Conservation (phyloP, 495 filamentous ascomycete genomes). For the Daldinia loculata region DNA sequence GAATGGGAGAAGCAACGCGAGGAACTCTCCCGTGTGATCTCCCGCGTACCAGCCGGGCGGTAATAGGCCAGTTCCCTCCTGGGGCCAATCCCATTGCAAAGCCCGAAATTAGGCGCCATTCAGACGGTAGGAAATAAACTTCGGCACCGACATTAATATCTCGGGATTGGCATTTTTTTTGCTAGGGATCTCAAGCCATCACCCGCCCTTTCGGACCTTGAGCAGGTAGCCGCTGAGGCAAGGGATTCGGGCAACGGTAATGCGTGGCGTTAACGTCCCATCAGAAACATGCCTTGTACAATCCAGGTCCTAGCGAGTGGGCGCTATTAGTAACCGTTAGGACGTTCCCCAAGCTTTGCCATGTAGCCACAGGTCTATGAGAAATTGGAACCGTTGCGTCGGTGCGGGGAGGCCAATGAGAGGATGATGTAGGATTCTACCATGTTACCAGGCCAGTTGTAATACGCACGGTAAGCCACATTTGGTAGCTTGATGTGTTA, state of each 20-base stretch:
- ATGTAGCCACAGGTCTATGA: slow-evolving; percentile 26
- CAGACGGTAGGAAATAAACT: slow-evolving; percentile 1
- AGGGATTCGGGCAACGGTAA: slow-evolving; percentile 31
- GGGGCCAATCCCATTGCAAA: slow-evolving; percentile 17
- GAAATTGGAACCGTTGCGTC: slow-evolving; percentile 37
- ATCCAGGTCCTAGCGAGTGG: slow-evolving; percentile 10
- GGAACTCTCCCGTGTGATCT: slow-evolving; percentile 5
- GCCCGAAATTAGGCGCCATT: slow-evolving; percentile 13
- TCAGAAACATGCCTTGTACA: slow-evolving; percentile 17
- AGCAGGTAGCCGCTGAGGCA: slow-evolving; percentile 30
- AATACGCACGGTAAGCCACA: slow-evolving; percentile 34
- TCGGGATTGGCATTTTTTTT: slow-evolving; percentile 20
- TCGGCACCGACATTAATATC: slow-evolving; percentile 15
- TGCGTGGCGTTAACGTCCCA: slow-evolving; percentile 30
- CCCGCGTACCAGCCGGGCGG: slow-evolving; percentile 21
- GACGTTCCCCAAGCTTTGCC: slow-evolving; percentile 13
- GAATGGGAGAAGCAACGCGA: slow-evolving; percentile 27
- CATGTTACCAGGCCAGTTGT: slow-evolving; percentile 8
- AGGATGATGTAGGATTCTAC: slow-evolving; percentile 10
- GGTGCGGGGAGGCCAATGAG: slow-evolving; percentile 41
- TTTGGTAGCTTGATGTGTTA: slow-evolving; percentile 13
- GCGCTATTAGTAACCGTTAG: slow-evolving; percentile 8
- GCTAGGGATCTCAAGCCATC: slow-evolving; percentile 31
- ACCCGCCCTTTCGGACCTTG: slow-evolving; percentile 20
- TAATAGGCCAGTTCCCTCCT: slow-evolving; percentile 17